These are phyloP conservation scores for Vitis vinifera DNA, from an alignment of 164 flowering plant species.

Conservation along the genomic window ASM3070453v1 NC_081809.1:8467001-8467500, in stretches of 20 bases:
- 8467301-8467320: slow-evolving; percentile 53
- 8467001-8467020: slow-evolving; percentile 39
- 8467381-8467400: slow-evolving; percentile 43
- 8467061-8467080: slow-evolving; percentile 54
- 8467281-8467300: slow-evolving; percentile 57
- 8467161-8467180: neutral
- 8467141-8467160: neutral
- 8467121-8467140: slow-evolving; percentile 38
- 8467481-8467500: too few relatives aligned
- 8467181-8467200: neutral
- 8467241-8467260: slow-evolving; percentile 55
- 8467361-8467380: slow-evolving; percentile 49
- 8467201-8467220: slow-evolving; percentile 44
- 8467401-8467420: neutral
- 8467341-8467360: slow-evolving; percentile 57
- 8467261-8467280: slow-evolving; percentile 52
- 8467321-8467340: slow-evolving; percentile 50
- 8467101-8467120: slow-evolving; percentile 56
- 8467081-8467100: slow-evolving; percentile 39
- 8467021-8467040: slow-evolving; percentile 45
- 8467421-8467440: neutral
- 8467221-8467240: slow-evolving; percentile 52
- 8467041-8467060: slow-evolving; percentile 52
- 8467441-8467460: neutral
- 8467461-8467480: neutral